These are phyloP conservation scores for Purpureocillium takamizusanense DNA, from an alignment of 2,329 filamentous ascomycete genomes.

Conservation along the genomic window DNA sequence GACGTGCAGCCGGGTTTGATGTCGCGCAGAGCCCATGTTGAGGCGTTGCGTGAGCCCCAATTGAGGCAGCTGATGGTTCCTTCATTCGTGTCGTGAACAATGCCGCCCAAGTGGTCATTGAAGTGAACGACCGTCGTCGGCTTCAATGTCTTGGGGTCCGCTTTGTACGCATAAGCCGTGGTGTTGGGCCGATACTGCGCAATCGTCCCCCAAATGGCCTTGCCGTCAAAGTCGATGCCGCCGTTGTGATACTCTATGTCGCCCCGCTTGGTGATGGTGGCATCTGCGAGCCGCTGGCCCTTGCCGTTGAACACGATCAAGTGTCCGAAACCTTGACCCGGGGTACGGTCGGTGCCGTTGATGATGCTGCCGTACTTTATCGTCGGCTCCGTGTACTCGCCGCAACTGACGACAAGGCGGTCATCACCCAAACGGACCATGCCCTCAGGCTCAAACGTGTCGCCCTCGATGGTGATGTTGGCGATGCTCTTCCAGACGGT, in stretches of 20 bases:
- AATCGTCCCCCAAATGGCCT: conserved; percentile 35
- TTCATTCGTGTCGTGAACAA: conserved; percentile 29
- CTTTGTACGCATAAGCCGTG: conserved; percentile 30
- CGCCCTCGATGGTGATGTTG: conserved; percentile 31
- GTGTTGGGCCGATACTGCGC: conserved; percentile 38
- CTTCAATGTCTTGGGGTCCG: conserved; percentile 26
- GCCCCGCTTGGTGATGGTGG: conserved; percentile 27
- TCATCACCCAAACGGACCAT: conserved; percentile 32
- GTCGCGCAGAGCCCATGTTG: conserved; percentile 21
- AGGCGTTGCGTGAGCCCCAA: conserved; percentile 35
- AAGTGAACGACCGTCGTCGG: conserved; percentile 24
- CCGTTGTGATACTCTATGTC: conserved; percentile 35
- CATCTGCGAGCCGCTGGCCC: conserved; percentile 33
- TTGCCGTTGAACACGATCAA: conserved; percentile 33
- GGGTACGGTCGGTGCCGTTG: conserved; percentile 40
- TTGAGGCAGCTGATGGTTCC: conserved; percentile 30
- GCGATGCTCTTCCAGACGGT: conserved; percentile 32
- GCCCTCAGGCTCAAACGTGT: conserved; percentile 39
- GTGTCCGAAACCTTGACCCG: conserved; percentile 34
- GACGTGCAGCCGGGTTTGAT: conserved; percentile 9
- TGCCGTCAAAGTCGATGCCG: conserved; percentile 39
- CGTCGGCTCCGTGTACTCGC: conserved; percentile 31
- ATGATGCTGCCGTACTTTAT: conserved; percentile 31
- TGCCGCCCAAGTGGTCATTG: conserved; percentile 35
- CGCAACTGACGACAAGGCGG: conserved; percentile 34